Base-by-base conservation (phyloP, 805 yeast genomes). In the Candida vartiovaarae region DNA sequence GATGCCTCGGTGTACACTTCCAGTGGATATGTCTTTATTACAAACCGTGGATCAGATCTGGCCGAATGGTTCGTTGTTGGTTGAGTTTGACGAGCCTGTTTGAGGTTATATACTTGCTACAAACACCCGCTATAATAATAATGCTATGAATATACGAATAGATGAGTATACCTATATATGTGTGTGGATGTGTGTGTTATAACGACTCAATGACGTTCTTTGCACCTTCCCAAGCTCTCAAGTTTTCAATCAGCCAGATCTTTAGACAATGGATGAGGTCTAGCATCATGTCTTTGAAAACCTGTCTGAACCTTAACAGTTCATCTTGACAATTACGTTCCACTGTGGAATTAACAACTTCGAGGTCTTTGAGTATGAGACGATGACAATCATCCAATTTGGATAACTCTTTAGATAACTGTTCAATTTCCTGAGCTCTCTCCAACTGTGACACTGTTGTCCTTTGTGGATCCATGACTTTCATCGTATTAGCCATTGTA, bases 41-140 rank as follows among this genome's bases (percentile, higher is more conserved):
- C 56, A 54, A 29, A 74, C 75, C 30, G 69, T 68, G 32, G 52
- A 63, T 1, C 65, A 72, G 32, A 56, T 84, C n/a, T 80, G 76
- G 74, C 93, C 93, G n/a, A 81, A 72, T 53, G 89, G 89, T 2
- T 81, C 76, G 49, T 52, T 84, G 26, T 61, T 82, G 41, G 73
- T 80, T 4, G 84, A 80, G 51, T 59, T 40, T 31, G 32, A 43
- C 20, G 36, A 15, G 32, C 32, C 32, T 29, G 10, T 29, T 8
- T 29, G 32, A 29, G 32, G 8, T 29, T 15, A 15, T 15, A 15
- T 15, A 15, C 20, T 15, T 15, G 20, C 20, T 15, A 15, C 20
- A 15, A 15, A 15, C 20, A 15, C 20, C 20, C 20, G 20, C 20
- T 15, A 15, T 15, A 15, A 15, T 15, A 15, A 15, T 15, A 15